A percentile compares a stretch with the other conserved stretches of the same genome.
Conservation (phyloP, 176 grass and related monocot species). For the Oryza punctata region DNA sequence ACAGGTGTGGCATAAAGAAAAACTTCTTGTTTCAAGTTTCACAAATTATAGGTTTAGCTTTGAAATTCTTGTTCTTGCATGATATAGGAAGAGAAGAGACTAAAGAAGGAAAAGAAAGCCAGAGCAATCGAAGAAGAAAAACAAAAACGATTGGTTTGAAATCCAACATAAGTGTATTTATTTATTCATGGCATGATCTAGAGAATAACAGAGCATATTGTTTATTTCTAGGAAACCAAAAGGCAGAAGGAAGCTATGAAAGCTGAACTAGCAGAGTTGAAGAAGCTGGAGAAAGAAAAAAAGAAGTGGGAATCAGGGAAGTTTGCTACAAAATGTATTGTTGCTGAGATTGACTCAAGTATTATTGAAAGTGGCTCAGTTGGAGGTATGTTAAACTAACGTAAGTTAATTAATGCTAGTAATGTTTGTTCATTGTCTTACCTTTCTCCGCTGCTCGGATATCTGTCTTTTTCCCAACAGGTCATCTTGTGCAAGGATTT, state of each 20-base stretch:
- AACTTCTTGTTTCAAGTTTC: not conserved
- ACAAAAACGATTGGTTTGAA: conserved; percentile 49
- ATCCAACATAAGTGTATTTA: conserved; percentile 15
- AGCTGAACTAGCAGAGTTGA: conserved; percentile 53
- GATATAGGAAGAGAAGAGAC: conserved; percentile 42
- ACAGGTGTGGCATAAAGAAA: conserved; percentile 34
- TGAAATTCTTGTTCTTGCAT: not conserved
- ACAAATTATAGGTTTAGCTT: not conserved
- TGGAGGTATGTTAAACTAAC: conserved; percentile 55
- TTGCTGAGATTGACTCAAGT: conserved; percentile 60
- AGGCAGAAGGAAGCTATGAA: conserved; percentile 65
- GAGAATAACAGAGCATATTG: not conserved
- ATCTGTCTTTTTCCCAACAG: conserved; percentile 38
- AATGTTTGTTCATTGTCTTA: not conserved
- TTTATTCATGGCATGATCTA: not conserved
- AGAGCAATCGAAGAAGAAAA: conserved; percentile 64
- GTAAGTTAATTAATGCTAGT: not conserved
- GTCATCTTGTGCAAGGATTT: conserved; percentile 60
- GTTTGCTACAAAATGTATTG: conserved; percentile 66
- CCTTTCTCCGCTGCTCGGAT: not conserved
- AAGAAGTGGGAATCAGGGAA: conserved; percentile 79
- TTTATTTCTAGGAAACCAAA: conserved; percentile 69
- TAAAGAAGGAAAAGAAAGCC: conserved; percentile 70
- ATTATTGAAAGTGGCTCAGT: conserved; percentile 62
- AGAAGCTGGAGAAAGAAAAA: conserved; percentile 67